These are phyloP conservation scores for Hymenoscyphus occultus DNA, from an alignment of 2,329 filamentous ascomycete genomes.

Conservation along the genomic window DNA sequence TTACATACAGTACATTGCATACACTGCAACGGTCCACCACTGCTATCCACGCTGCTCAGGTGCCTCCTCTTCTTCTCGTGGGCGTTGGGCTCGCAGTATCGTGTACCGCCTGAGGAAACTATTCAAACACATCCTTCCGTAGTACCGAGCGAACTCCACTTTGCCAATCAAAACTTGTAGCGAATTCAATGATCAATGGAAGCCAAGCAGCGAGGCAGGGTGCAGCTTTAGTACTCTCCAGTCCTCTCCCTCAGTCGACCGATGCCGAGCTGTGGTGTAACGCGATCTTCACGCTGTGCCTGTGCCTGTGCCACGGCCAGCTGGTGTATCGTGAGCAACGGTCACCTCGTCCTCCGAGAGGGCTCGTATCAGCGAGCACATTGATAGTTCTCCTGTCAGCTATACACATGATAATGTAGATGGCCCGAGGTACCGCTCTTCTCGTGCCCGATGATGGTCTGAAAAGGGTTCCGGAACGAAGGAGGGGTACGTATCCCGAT, in stretches of 20 bases:
- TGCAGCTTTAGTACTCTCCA: constrained; percentile 3
- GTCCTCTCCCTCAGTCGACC: not conserved
- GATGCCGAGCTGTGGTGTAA: not conserved
- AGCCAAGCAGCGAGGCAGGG: not conserved
- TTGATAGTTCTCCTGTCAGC: not conserved
- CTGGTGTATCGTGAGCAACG: not conserved
- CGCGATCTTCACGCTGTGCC: not conserved
- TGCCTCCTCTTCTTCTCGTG: not conserved
- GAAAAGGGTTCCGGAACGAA: not conserved
- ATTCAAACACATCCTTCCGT: not conserved
- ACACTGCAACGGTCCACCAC: not conserved
- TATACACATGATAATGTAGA: not conserved
- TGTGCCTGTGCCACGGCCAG: not conserved
- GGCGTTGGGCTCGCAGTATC: not conserved
- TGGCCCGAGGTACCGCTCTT: not conserved
- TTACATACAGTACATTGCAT: not conserved
- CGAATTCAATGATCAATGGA: not conserved
- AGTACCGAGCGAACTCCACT: not conserved
- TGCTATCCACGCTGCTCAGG: not conserved
- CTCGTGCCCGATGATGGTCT: not conserved
- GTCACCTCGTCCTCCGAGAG: not conserved
- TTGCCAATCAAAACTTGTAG: not conserved
- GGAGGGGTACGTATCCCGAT: not conserved
- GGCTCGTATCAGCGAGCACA: not conserved
- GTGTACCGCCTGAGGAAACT: not conserved